Conservation (phyloP, 2,329 filamentous ascomycete species). For the Stemphylium beticola region DNA sequence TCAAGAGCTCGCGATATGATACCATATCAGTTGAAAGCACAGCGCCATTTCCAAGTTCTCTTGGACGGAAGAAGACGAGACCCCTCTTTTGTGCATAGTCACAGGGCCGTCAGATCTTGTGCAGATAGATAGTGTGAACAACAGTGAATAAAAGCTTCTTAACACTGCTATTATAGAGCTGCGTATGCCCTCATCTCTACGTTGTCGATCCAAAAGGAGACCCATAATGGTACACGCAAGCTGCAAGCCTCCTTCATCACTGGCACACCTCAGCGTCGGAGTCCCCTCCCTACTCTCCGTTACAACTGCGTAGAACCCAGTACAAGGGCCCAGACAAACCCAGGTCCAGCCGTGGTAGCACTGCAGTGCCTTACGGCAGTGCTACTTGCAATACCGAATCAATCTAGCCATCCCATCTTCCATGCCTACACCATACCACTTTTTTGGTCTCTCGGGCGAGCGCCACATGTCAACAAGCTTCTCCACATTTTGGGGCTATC, state of each 20-base stretch:
- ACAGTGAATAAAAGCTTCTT: constrained; percentile 2
- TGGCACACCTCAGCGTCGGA: constrained; percentile 24
- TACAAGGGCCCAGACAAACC: constrained; percentile 26
- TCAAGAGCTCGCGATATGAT: neutral
- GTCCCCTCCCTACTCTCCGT: constrained; percentile 35
- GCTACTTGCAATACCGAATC: constrained; percentile 28
- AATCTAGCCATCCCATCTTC: constrained; percentile 17
- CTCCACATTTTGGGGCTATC: constrained; percentile 36
- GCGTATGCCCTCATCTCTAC: constrained; percentile 6
- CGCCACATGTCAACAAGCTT: constrained; percentile 30
- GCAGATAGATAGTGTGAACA: neutral
- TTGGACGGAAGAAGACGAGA: neutral
- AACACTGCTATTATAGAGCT: constrained; percentile 5
- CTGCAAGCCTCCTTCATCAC: constrained; percentile 18
- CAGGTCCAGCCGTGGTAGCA: constrained; percentile 35
- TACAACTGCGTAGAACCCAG: constrained; percentile 23
- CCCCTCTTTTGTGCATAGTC: neutral
- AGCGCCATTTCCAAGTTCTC: neutral
- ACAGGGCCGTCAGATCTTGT: neutral
- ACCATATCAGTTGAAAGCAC: neutral
- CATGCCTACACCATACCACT: constrained; percentile 21
- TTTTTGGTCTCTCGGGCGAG: constrained; percentile 12
- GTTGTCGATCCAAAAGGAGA: constrained; percentile 3
- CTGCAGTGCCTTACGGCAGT: constrained; percentile 33
- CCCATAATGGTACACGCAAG: constrained; percentile 11